These are phyloP conservation scores for Cenococcum geophilum DNA, from an alignment of 495 filamentous ascomycete species.

Conservation along the genomic window DNA sequence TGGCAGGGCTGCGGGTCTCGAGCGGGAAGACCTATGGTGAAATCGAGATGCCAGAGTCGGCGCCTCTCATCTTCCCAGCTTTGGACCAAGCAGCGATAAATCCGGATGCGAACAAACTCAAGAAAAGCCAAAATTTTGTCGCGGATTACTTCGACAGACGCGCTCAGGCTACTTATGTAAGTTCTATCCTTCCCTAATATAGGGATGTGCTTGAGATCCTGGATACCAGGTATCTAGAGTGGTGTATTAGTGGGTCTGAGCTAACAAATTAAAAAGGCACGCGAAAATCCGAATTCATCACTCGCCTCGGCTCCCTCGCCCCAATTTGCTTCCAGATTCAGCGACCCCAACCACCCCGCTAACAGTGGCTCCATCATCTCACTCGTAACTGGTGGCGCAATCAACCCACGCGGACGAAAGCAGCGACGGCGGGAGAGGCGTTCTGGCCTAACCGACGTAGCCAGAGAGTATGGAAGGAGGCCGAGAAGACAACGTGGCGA, in stretches of 20 bases:
- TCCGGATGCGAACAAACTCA: slow-evolving; percentile 35
- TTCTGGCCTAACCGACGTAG: neutral
- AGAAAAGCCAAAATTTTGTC: slow-evolving; percentile 42
- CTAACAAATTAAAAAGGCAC: too few relatives aligned
- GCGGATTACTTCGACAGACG: slow-evolving; percentile 49
- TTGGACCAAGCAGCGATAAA: slow-evolving; percentile 41
- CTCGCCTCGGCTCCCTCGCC: slow-evolving; percentile 22
- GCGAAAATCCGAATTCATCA: slow-evolving; percentile 23
- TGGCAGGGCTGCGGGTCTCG: slow-evolving; percentile 37
- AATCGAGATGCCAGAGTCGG: slow-evolving; percentile 46
- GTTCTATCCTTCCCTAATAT: slow-evolving; percentile 3
- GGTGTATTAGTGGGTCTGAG: too few relatives aligned
- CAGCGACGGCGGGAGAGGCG: slow-evolving; percentile 6
- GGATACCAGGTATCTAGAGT: neutral
- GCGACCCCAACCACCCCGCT: slow-evolving; percentile 50
- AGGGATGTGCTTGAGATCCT: neutral
- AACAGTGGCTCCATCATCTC: slow-evolving; percentile 40
- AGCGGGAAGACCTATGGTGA: slow-evolving; percentile 46
- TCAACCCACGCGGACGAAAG: neutral
- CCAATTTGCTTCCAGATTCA: slow-evolving; percentile 46
- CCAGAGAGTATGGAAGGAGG: neutral
- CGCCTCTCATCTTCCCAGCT: slow-evolving; percentile 50
- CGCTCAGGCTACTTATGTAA: slow-evolving; percentile 47
- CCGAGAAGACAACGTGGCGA: neutral
- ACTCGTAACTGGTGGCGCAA: slow-evolving; percentile 36